Base-by-base conservation (phyloP, 768 basidiomycete genomes). In the Rhodotorula taiwanensis region DNA sequence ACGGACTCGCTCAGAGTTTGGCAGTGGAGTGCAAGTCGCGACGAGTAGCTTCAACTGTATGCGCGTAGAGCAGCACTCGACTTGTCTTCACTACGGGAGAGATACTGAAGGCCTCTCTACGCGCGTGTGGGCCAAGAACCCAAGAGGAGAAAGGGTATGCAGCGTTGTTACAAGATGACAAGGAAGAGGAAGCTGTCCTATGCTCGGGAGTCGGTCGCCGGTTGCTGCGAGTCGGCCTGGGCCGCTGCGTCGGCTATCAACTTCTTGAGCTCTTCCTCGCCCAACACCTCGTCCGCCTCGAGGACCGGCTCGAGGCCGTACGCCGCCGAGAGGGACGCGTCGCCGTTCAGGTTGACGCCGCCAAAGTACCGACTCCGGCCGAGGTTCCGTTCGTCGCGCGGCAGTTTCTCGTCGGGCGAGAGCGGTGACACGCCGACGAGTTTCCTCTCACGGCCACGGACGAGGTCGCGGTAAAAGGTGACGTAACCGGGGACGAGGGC, bases 401-500 rank as follows among this genome's bases (percentile, higher is more conserved):
- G 95, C 25, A 99, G 81, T 63, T 80, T 83, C 72, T 99, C 92
- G 36, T 88, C 88, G 20, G 25, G 49, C 54, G 45, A 28, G 52
- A 84, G 81, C 31, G 87, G 80, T 13, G 89, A 89, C 39, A 99
- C 80, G 33, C 95, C 95, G 50, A 97, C 81, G 71, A 82, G 90
- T 72, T 83, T 84, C 54, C 88, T 83, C 56, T 71, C 66, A 70
- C 87, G 83, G 39, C 70, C 60, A 52, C 83, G 81, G 33, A 83
- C 80, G 79, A 84, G 81, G 78, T 83, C 84, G 60, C 34, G 71
- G 83, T 95, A 99, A 78, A 92, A 98, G 45, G 91, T 88, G 43
- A 99, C 89, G 73, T 83, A 91, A 18, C 95, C 95, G 0, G 94
- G 93, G 8, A 84, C 84, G 5, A 83, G 80, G 30, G 95, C 93